Percentiles rank a stretch among this genome's conserved stretches.
Conservation (phyloP, 2,329 filamentous ascomycete species). For the Aurifilum marmelostoma region DNA sequence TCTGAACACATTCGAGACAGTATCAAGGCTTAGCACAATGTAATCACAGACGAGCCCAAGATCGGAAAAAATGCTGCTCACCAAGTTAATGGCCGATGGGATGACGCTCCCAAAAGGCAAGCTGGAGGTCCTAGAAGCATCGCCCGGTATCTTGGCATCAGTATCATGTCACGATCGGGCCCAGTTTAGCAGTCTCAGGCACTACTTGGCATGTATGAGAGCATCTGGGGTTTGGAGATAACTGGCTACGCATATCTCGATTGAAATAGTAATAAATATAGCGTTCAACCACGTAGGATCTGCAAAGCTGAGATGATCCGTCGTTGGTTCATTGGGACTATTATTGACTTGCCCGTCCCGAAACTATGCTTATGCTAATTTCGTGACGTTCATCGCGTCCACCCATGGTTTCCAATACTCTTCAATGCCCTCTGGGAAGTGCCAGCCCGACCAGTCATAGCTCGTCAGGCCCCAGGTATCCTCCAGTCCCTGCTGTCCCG, state of each 20-base stretch:
- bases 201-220: conserved; percentile 20
- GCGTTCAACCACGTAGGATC: neutral
- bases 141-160: conserved; percentile 28
- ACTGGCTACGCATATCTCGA: neutral
- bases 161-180: conserved; percentile 6
- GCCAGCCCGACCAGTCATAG: conserved; percentile 51
- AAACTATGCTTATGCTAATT: conserved; percentile 4
- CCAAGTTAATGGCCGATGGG: conserved; percentile 11
- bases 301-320: neutral
- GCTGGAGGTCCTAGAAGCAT: conserved; percentile 1
- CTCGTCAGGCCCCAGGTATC: conserved; percentile 55
- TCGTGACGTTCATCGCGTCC: conserved; percentile 42
- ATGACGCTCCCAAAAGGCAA: neutral
- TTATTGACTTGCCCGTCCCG: neutral
- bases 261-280: neutral
- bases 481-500: conserved; percentile 47
- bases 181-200: conserved; percentile 11
- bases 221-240: neutral
- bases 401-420: conserved; percentile 57
- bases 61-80: neutral
- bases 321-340: neutral
- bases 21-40: conserved; percentile 13
- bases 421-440: conserved; percentile 48
- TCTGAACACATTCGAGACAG: conserved; percentile 18
- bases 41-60: neutral